phyloP scores from a whole-genome alignment of 768 basidiomycete species.

The Leucosporidium creatinivorum region DNA sequence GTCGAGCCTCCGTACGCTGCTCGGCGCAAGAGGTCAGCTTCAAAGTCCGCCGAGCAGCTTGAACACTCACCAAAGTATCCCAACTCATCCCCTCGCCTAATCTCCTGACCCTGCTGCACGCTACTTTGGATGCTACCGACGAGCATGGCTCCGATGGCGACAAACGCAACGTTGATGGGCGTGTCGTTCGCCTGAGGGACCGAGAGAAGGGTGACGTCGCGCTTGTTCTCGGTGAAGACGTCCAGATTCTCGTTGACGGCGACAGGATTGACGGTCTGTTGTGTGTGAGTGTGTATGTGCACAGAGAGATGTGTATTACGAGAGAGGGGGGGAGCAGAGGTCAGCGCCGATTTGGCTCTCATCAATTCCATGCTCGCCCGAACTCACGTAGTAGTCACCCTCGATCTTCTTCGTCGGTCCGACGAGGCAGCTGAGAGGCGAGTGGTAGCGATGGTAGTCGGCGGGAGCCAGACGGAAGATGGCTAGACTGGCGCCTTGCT shows the following conservation, averaged over 20 bases:
- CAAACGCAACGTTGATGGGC: conserved; percentile 53
- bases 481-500: conserved; percentile 46
- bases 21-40: not conserved
- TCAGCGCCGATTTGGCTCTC: conserved; percentile 7
- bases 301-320: too few relatives aligned
- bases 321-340: conserved; percentile 32
- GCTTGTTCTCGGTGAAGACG: conserved; percentile 42
- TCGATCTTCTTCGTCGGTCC: conserved; percentile 42
- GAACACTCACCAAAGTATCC: conserved; percentile 56
- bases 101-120: conserved; percentile 38
- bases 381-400: conserved; percentile 35
- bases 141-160: conserved; percentile 73
- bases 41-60: conserved; percentile 20
- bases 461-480: conserved; percentile 72
- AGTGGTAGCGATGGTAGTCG: conserved; percentile 59
- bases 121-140: conserved; percentile 71
- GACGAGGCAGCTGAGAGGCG: conserved; percentile 49
- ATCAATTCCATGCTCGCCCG: too few relatives aligned
- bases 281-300: too few relatives aligned
- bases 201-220: conserved; percentile 23
- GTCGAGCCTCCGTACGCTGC: conserved; percentile 66
- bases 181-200: conserved; percentile 36
- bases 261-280: conserved; percentile 26
- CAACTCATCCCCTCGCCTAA: conserved; percentile 49
- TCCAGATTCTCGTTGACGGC: conserved; percentile 40